Base-by-base conservation (phyloP, 2,329 filamentous ascomycete species). In the Didymella arachidicola region DNA sequence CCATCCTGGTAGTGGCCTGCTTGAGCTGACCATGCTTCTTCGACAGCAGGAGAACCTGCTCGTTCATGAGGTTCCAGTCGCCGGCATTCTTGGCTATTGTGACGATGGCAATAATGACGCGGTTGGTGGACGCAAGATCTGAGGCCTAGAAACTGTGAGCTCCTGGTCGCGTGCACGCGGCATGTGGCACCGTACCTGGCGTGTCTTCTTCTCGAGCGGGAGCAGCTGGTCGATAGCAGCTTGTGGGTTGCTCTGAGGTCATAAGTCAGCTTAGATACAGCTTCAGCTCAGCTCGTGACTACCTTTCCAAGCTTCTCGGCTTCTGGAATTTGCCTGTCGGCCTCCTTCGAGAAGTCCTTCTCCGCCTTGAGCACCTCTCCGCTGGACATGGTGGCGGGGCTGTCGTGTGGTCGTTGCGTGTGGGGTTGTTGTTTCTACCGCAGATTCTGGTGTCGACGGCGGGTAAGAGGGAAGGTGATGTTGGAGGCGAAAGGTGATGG, bases 21-120 rank as follows among this genome's bases (percentile, higher is more conserved):
- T 99, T 99, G 76, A 99, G 93, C 83, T 99, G 95, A 72, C 93
- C 92, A 90, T 99, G 95, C 84, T 99, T 99, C 88, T 99, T 99
- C 66, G 95, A 98, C 57, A 99, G 85, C 65, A 97, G 85, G 71
- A 97, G 85, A 63, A 97, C 92, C 81, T 99, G 95, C 81, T 99
- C 95, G 77, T 97, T 98, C 80, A 99, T 86, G 73, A 97, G 82
- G 78, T 87, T 89, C 95, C 95, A 99, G 78, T 99, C 93, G 68
- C 89, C 89, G 19, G 91, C 88, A 78, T 96, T 85, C 81, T 97
- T 98, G 83, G 92, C 94, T 83, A 98, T 87, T 75, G 92, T 96
- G 77, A 96, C 92, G 77, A 99, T 95, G 63, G 89, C 84, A 74
- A 96, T 83, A 69, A 99, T 84, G 65, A 97, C 83, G 77, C 93